These are phyloP conservation scores for Aspergillus sparsus DNA, from an alignment of 495 filamentous ascomycete genomes.

Conservation along the genomic window DNA sequence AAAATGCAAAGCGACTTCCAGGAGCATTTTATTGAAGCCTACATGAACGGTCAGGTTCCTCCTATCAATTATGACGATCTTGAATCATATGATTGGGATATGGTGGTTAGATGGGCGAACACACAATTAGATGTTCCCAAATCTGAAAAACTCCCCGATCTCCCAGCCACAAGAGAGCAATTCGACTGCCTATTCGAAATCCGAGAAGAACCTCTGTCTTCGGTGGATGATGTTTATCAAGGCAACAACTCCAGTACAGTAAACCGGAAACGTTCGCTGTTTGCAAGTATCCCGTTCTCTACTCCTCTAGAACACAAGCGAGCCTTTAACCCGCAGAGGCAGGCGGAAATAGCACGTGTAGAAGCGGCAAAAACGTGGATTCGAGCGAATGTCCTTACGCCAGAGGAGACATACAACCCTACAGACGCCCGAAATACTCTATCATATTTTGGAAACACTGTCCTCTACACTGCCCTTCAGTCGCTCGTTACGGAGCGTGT, in stretches of 20 bases:
- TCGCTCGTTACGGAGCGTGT: constrained; percentile 60
- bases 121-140: constrained; percentile 48
- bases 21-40: constrained; percentile 71
- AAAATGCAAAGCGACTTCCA: constrained; percentile 78
- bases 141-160: constrained; percentile 44
- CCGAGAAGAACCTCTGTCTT: constrained; percentile 40
- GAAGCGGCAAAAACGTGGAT: constrained; percentile 61
- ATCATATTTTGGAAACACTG: constrained; percentile 37
- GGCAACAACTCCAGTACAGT: constrained; percentile 34
- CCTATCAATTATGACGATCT: constrained; percentile 71
- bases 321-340: constrained; percentile 14
- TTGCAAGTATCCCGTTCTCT: constrained; percentile 43
- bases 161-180: constrained; percentile 52
- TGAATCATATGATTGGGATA: constrained; percentile 73
- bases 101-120: constrained; percentile 71
- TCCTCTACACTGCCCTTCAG: constrained; percentile 58
- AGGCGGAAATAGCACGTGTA: constrained; percentile 30
- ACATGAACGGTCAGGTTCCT: constrained; percentile 66
- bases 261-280: constrained; percentile 35
- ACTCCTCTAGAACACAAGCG: constrained; percentile 27
- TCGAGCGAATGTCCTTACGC: constrained; percentile 57
- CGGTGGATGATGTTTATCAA: constrained; percentile 47
- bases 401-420: constrained; percentile 49
- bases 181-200: constrained; percentile 54
- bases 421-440: constrained; percentile 48